Evolutionary conservation across 2,329 filamentous ascomycete species (phyloP).

Genomic region (Lojkania enalia): DNA sequence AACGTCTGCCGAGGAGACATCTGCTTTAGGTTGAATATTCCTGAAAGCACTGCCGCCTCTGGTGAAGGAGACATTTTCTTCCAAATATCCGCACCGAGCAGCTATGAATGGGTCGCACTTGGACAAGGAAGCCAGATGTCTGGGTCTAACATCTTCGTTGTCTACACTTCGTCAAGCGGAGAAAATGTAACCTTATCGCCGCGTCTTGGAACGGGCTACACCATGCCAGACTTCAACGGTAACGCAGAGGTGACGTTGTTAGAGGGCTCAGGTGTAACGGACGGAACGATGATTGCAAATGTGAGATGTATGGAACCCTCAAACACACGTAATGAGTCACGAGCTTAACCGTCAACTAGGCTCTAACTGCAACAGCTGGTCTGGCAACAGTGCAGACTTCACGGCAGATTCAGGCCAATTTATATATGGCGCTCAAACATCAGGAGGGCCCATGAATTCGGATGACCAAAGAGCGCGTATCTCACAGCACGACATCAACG

Average conservation of each 20-base stretch:
- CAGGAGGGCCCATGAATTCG: conserved; percentile 53
- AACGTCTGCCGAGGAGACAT: conserved; percentile 38
- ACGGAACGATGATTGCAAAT: conserved; percentile 60
- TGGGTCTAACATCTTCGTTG: conserved; percentile 61
- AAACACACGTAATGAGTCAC: neutral
- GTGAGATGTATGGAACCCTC: conserved; percentile 51
- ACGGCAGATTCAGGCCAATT: conserved; percentile 49
- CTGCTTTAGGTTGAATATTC: conserved; percentile 59
- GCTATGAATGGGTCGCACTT: conserved; percentile 58
- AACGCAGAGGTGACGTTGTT: conserved; percentile 53
- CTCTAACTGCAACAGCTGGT: conserved; percentile 58
- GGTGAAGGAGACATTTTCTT: conserved; percentile 61
- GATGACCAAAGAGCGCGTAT: conserved; percentile 51
- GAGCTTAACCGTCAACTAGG: conserved; percentile 30
- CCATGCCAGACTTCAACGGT: conserved; percentile 48
- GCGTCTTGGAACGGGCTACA: conserved; percentile 51
- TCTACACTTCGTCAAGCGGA: conserved; percentile 57
- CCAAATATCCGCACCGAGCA: conserved; percentile 58
- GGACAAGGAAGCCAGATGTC: conserved; percentile 60
- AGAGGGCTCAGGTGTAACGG: conserved; percentile 56
- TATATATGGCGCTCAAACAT: conserved; percentile 54
- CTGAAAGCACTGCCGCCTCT: conserved; percentile 54
- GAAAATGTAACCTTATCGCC: conserved; percentile 63
- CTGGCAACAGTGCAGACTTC: conserved; percentile 56
- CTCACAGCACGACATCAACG: conserved; percentile 48